A percentile compares a stretch with the other conserved stretches of the same genome.
Evolutionary conservation across 1,139 yeast species (phyloP).

Genomic region (Saccharomyces hybrid): DNA sequence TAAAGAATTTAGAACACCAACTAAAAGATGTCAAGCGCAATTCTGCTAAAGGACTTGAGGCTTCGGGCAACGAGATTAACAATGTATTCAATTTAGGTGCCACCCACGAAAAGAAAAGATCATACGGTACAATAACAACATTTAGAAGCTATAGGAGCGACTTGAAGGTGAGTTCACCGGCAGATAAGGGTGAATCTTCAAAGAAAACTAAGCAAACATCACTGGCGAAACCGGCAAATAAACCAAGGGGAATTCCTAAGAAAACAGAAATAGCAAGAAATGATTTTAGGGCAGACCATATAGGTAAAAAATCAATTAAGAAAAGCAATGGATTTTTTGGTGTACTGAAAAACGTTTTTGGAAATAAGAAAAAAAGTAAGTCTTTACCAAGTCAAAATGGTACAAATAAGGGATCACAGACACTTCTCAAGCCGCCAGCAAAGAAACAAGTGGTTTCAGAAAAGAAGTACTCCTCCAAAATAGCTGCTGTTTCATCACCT

Average conservation of each 20-base stretch:
- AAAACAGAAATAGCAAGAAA: background rate
- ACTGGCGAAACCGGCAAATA: background rate
- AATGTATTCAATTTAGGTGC: conserved; percentile 3
- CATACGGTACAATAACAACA: conserved; percentile 29
- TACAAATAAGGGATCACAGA: background rate
- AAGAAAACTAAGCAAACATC: background rate
- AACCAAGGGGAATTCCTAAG: background rate
- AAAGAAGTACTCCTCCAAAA: background rate
- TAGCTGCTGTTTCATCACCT: background rate
- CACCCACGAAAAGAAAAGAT: conserved; percentile 17
- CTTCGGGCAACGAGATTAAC: background rate
- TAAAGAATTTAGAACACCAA: conserved; percentile 6
- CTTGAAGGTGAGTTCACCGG: conserved; percentile 10
- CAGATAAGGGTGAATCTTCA: background rate
- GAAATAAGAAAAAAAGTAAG: conserved; percentile 10
- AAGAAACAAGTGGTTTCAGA: background rate
- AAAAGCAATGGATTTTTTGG: conserved; percentile 11
- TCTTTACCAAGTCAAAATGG: background rate
- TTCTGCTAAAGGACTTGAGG: background rate
- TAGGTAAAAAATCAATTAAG: background rate
- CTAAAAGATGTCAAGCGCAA: background rate
- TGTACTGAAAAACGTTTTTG: conserved; percentile 16
- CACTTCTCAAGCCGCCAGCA: background rate
- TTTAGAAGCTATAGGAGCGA: conserved; percentile 28
- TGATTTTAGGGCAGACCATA: background rate